Base-by-base conservation (phyloP, 2,329 filamentous ascomycete genomes). In the Fusarium longipes region DNA sequence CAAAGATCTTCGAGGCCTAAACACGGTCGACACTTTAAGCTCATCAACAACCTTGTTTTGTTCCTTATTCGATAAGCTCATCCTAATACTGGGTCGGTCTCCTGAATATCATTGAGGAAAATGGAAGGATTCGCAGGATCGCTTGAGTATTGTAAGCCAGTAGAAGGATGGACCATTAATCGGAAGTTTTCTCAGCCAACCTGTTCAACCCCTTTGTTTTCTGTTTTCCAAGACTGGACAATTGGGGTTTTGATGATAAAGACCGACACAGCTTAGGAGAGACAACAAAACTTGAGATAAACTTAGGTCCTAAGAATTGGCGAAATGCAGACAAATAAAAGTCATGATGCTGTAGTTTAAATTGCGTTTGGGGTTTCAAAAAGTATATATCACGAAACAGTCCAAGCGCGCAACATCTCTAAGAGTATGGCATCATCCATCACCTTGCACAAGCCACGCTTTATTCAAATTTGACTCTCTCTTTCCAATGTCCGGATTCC, bases 81-180 rank as follows among this genome's bases (percentile, higher is more conserved):
- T 18, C 17, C 25, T 30, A 36, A 25, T n/a, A 50, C n/a, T 47
- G 45, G 40, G 40, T 30, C 40, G 18, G n/a, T 36, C 60, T 64
- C 59, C 61, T 64, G 61, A 64, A 59, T 33, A 64, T 64, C 60
- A 22, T 17, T 35, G 45, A 39, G 27, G 29, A 18, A 24, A 25
- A 33, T 61, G 45, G 55, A 54, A 44, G 38, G 56, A 39, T 61
- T 60, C 36, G 30, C 51, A 27, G 36, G 30, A 49, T 45, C 39
- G 14, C 43, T 40, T 43, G 39, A 63, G 44, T 42, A 57, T 52
- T 57, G 33, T 39, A 63, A 36, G 27, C 29, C 52, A 20, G 22
- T 29, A 18, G 5, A 33, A 24, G 22, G 8, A 24, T 27, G 18
- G 17, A 11, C n/a, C 8, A 45, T 29, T 35, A 47, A 62, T 57